Evolutionary conservation across 163 green algal species (phyloP).

Genomic region (Coccomyxa subellipsoidea): DNA sequence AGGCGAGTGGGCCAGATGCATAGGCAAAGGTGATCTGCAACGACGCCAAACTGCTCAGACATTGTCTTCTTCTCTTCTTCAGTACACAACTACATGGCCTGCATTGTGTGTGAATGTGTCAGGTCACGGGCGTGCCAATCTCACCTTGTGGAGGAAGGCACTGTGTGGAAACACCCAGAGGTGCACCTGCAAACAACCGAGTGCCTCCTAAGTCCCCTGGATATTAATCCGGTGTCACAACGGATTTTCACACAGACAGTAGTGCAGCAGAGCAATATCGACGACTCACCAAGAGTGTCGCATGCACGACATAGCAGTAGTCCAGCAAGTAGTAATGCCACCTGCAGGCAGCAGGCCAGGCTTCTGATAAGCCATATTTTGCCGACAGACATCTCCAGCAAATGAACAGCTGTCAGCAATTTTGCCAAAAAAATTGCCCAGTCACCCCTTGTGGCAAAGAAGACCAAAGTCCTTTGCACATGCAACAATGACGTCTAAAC

Average conservation of each 20-base stretch:
- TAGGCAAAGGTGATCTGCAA: conserved; percentile 74
- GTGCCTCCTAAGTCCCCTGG: too few relatives aligned
- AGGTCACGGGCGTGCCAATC: background rate
- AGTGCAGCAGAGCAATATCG: background rate
- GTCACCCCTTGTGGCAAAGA: too few relatives aligned
- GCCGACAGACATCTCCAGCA: background rate
- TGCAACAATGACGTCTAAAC: background rate
- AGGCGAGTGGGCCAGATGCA: conserved; percentile 70
- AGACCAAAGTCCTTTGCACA: too few relatives aligned
- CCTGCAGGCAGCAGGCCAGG: background rate
- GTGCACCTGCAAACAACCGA: conserved; percentile 56
- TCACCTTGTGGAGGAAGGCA: conserved; percentile 52
- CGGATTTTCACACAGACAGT: background rate
- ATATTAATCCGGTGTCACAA: too few relatives aligned
- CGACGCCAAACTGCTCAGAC: background rate
- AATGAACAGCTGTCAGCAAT: background rate
- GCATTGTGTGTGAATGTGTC: too few relatives aligned
- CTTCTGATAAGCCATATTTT: background rate
- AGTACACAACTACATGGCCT: background rate
- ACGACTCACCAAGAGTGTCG: background rate
- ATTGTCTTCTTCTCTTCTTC: background rate
- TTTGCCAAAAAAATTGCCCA: too few relatives aligned
- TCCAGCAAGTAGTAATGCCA: conserved; percentile 69
- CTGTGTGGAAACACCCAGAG: conserved; percentile 58
- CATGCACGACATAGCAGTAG: background rate